These are phyloP conservation scores for Pleomassaria siparia DNA, from an alignment of 2,329 filamentous ascomycete genomes.

Conservation along the genomic window DNA sequence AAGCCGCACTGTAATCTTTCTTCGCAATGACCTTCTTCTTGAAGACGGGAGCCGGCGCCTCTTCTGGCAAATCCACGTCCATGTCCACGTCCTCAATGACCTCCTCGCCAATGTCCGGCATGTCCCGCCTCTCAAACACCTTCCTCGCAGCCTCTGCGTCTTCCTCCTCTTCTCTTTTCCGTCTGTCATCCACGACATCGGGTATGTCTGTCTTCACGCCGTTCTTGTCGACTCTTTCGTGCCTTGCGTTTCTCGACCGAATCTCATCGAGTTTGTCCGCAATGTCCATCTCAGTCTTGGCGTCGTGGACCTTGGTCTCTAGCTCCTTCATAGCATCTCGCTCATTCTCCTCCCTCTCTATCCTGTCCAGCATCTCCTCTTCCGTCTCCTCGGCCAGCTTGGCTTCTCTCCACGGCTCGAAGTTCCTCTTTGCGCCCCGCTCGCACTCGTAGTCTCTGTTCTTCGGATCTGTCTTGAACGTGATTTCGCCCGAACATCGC, in stretches of 20 bases:
- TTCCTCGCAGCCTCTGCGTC: slow-evolving; percentile 77
- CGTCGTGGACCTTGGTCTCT: slow-evolving; percentile 90
- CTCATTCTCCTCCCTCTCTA: slow-evolving; percentile 79
- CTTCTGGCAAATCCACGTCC: slow-evolving; percentile 40
- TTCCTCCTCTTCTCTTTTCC: slow-evolving; percentile 71
- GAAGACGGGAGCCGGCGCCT: slow-evolving; percentile 54
- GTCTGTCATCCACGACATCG: slow-evolving; percentile 60
- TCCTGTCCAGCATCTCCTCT: slow-evolving; percentile 79
- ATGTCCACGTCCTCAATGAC: slow-evolving; percentile 51
- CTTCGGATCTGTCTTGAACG: slow-evolving; percentile 92
- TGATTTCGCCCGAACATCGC: slow-evolving; percentile 81
- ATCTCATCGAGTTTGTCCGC: slow-evolving; percentile 97
- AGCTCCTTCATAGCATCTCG: slow-evolving; percentile 92
- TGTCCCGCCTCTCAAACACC: slow-evolving; percentile 64
- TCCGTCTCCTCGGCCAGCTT: slow-evolving; percentile 75
- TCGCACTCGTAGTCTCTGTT: slow-evolving; percentile 87
- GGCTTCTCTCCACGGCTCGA: slow-evolving; percentile 82
- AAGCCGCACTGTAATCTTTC: slow-evolving; percentile 71
- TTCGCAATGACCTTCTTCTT: slow-evolving; percentile 82
- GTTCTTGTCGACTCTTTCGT: slow-evolving; percentile 71
- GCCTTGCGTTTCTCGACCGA: slow-evolving; percentile 82
- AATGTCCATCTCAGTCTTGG: slow-evolving; percentile 92
- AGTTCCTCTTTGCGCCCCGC: slow-evolving; percentile 85
- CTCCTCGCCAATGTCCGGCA: slow-evolving; percentile 50
- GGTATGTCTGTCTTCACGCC: slow-evolving; percentile 59